Evolutionary conservation across 2,329 filamentous ascomycete genomes (phyloP), one percentile per base, ranked within the genome.

Genomic region (Lachnellula arida): DNA sequence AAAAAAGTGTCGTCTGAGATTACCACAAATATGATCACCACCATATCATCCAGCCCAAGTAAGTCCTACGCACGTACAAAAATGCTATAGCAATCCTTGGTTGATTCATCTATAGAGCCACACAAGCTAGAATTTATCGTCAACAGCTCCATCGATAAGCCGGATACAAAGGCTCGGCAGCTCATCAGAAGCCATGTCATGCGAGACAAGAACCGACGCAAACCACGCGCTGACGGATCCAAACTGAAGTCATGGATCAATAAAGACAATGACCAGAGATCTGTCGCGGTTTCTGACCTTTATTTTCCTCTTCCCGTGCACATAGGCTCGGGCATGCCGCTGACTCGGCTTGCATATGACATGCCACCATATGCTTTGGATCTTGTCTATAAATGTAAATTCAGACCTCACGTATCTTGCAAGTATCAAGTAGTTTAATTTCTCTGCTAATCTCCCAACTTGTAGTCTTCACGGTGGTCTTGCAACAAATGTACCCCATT

Each of bases 111-210:
- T 32, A 32, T 12, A 44, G 42, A 19, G 19, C 42, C 5, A 11
- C n/a, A 14, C 12, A 23, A 44, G 12, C 42, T 47, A 32, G 44
- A 23, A 15, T 54, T 54, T 22, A 49, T 54, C 37, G 37, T 49
- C 46, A 54, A 35, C 32, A 49, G 14, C 34, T 34, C 44, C 32
- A 35, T 12, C 5, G 46, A 54, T 22, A 49, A 49, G 22, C 52
- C 32, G 6, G 46, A 54, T 39, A 22, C 52, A 9, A 49, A 40
- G 15, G 23, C 52, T 17, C 17, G 52, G 23, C 32, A 28, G 17
- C 15, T 39, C 17, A 54, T 54, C 46, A 40, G 52, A 37, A 54
- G 52, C 25, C 52, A 54, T 54, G 52, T 54, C 23, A 49, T 54
- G 52, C 52, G 44, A 3, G 40, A 46, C 11, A 54, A 54, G 17